Base-by-base conservation (phyloP, 2,329 filamentous ascomycete species). In the Microdochium nivale region DNA sequence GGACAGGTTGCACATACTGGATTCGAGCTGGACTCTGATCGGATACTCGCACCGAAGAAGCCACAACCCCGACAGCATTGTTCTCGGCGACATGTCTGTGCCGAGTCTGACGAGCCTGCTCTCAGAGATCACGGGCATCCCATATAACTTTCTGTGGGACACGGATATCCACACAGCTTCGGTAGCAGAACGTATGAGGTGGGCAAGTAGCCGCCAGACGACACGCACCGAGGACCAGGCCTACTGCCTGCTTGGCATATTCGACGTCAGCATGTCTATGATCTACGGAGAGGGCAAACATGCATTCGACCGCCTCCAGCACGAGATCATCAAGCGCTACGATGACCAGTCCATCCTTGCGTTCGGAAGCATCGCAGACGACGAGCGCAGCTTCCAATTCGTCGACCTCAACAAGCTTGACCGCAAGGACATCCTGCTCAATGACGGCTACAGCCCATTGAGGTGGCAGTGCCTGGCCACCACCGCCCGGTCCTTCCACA, bases 211-310 rank as follows among this genome's bases (percentile, higher is more conserved):
- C 8, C 50, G 52, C 25, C 11, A 51, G 32, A 53, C 51, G 2
- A 55, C 53, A 24, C 51, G 53, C 13, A 43, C 50, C 10, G 55
- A 59, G 27, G 57, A 58, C 51, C 48, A 37, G 19, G 52, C 55
- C 5, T 58, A 58, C 47, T 56, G 52, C 14, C 53, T 59, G 8
- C 43, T 58, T 13, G 56, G 54, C n/a, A 35, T 58, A 16, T 59
- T 58, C 16, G 51, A 50, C 3, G 51, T 59, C 46, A 55, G 55
- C 19, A 56, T 56, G 52, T 51, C 57, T 2, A n/a, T 56, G 25
- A n/a, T 54, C 25, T 56, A 54, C 27, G 55, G 53, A 25, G 56
- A 56, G 24, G 54, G 54, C 21, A 25, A 46, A 2, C 52, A 50
- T 30, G 53, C 56, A 1, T 56, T 55, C 25, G 46, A 51, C 40